These are phyloP conservation scores for Paramecium bursaria DNA, from an alignment of 73 alveolate genomes.

Conservation along the genomic window DNA sequence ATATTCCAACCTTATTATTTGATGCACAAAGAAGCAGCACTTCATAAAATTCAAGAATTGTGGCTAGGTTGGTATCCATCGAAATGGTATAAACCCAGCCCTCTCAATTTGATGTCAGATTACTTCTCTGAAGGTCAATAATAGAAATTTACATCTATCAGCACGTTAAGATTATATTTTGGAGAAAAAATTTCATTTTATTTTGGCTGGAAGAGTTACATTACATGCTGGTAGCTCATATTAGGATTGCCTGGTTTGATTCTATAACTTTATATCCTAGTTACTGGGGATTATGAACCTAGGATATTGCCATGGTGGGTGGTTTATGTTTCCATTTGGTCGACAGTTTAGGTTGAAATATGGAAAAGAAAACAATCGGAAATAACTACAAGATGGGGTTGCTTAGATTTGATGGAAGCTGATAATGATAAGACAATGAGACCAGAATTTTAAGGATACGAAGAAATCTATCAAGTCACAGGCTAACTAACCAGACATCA, in stretches of 20 bases:
- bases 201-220: slow-evolving; percentile 68
- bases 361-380: slow-evolving; percentile 69
- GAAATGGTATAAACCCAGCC: slow-evolving; percentile 65
- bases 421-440: slow-evolving; percentile 44
- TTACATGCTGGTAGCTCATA: slow-evolving; percentile 45
- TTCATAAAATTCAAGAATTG: slow-evolving; percentile 6
- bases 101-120: slow-evolving; percentile 60
- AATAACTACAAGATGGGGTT: slow-evolving; percentile 71
- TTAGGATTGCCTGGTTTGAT: slow-evolving; percentile 63
- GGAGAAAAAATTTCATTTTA: slow-evolving; percentile 70
- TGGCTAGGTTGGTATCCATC: slow-evolving; percentile 53
- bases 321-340: slow-evolving; percentile 64
- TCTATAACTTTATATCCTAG: slow-evolving; percentile 51
- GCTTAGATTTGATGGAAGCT: slow-evolving; percentile 51
- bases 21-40: slow-evolving; percentile 68
- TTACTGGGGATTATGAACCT: slow-evolving; percentile 45
- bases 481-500: slow-evolving; percentile 62
- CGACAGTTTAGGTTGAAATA: slow-evolving; percentile 58
- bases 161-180: slow-evolving; percentile 56
- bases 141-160: slow-evolving; percentile 62
- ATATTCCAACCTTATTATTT: slow-evolving; percentile 24
- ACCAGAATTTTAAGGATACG: slow-evolving; percentile 63
- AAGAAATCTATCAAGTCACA: slow-evolving; percentile 60
- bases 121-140: slow-evolving; percentile 59
- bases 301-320: slow-evolving; percentile 47